Conservation (phyloP, 202 grass and related monocot genomes). For the Digitaria exilis region DNA sequence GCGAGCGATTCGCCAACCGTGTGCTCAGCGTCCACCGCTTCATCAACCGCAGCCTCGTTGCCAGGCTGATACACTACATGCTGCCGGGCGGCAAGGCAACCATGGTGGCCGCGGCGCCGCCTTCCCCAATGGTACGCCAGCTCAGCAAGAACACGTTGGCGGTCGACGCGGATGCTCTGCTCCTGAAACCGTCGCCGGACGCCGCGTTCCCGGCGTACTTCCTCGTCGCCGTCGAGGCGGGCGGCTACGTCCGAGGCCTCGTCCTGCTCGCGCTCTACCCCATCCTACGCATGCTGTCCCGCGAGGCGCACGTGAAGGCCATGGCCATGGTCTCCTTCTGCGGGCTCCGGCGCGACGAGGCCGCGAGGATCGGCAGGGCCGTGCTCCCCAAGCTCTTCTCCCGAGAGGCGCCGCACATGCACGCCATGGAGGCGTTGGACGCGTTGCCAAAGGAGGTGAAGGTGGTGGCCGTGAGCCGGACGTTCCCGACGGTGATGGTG, state of each 20-base stretch:
- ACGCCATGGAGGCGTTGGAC: background rate
- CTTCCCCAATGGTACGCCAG: background rate
- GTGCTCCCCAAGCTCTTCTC: slow-evolving; percentile 70
- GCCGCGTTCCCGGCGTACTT: slow-evolving; percentile 39
- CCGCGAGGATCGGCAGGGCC: slow-evolving; percentile 44
- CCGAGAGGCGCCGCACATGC: slow-evolving; percentile 34
- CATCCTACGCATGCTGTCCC: background rate
- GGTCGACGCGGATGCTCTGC: slow-evolving; percentile 37
- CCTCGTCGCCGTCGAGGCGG: slow-evolving; percentile 47
- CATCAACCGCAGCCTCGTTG: background rate
- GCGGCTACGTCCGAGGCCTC: slow-evolving; percentile 40
- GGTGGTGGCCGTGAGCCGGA: slow-evolving; percentile 32
- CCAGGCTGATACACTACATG: background rate
- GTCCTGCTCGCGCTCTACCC: slow-evolving; percentile 49
- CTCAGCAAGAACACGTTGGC: background rate
- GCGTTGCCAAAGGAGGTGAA: background rate
- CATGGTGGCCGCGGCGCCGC: background rate
- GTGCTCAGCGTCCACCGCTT: background rate
- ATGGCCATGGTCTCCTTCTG: slow-evolving; percentile 59
- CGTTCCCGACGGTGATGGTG: slow-evolving; percentile 72
- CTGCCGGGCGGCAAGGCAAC: background rate
- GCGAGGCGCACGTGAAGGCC: background rate
- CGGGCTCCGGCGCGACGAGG: slow-evolving; percentile 53
- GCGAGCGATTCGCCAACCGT: background rate
- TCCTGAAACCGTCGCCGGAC: background rate